Percentiles rank a stretch among this genome's conserved stretches.
Evolutionary conservation across 495 filamentous ascomycete species (phyloP).

Genomic region (Aspergillus sparsus): DNA sequence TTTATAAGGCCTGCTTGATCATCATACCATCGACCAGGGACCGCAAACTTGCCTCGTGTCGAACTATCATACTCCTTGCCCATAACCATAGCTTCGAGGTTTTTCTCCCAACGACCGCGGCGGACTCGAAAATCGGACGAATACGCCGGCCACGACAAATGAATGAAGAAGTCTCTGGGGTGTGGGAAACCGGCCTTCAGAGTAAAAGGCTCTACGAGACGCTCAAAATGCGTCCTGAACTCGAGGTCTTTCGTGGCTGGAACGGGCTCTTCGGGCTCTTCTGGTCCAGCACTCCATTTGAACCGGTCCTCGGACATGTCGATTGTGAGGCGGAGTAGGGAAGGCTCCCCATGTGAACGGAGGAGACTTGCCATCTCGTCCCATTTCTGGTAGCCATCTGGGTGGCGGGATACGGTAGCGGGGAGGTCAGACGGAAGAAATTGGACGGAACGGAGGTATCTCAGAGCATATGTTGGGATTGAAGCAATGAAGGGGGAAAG

Average conservation of each 20-base stretch:
- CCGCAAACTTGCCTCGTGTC: background rate
- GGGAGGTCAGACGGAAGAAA: background rate
- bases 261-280: background rate
- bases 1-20: no score
- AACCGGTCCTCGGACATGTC: background rate
- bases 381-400: background rate
- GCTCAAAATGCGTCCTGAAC: background rate
- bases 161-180: background rate
- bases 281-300: background rate
- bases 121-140: background rate
- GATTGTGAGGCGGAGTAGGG: background rate
- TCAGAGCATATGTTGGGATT: background rate
- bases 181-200: background rate
- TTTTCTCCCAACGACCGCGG: conserved; percentile 1
- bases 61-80: conserved; percentile 1
- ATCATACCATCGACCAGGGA: background rate
- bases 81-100: background rate
- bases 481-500: background rate
- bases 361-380: background rate
- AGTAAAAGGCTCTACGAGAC: background rate
- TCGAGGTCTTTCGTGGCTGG: background rate
- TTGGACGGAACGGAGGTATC: conserved; percentile 1
- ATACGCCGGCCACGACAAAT: background rate
- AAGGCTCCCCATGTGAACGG: background rate
- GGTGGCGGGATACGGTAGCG: background rate